Conservation (phyloP, 2,329 filamentous ascomycete species). For the Cladosporium sp. region DNA sequence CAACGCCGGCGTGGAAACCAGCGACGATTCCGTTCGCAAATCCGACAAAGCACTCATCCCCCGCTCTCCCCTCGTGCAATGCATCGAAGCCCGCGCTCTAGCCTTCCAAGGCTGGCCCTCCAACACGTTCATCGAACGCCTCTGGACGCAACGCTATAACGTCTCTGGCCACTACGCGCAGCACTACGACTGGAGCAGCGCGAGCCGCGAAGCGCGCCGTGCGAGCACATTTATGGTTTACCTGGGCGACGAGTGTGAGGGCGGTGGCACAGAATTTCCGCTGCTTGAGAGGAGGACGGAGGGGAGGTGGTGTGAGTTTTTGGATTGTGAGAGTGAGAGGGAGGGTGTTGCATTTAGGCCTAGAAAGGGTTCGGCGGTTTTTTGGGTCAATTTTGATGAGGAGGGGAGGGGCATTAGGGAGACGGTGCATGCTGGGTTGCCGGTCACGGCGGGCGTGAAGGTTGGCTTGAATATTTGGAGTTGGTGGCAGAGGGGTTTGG, state of each 20-base stretch:
- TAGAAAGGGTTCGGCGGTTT: constrained; percentile 55
- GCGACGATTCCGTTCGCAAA: constrained; percentile 47
- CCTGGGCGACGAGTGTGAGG: constrained; percentile 47
- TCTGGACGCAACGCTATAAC: constrained; percentile 59
- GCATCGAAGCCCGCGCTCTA: constrained; percentile 55
- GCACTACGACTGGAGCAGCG: constrained; percentile 55
- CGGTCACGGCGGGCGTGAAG: constrained; percentile 52
- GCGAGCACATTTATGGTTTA: constrained; percentile 61
- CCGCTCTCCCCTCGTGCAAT: constrained; percentile 48
- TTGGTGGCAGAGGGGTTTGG: constrained; percentile 46
- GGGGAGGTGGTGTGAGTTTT: constrained; percentile 51
- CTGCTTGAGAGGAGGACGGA: constrained; percentile 37
- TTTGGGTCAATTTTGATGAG: constrained; percentile 55
- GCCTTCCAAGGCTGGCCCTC: constrained; percentile 57
- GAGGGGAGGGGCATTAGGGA: constrained; percentile 55
- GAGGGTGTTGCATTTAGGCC: constrained; percentile 55
- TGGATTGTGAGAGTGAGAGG: constrained; percentile 46
- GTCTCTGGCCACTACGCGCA: constrained; percentile 53
- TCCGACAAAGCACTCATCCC: constrained; percentile 50
- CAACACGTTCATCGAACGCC: constrained; percentile 54
- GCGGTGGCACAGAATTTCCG: constrained; percentile 59
- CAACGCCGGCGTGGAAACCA: constrained; percentile 42
- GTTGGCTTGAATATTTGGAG: constrained; percentile 62
- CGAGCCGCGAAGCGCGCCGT: constrained; percentile 31
- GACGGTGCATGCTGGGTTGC: constrained; percentile 58